Evolutionary conservation across 2,329 filamentous ascomycete genomes (phyloP).

Genomic region (Periconia sp.): DNA sequence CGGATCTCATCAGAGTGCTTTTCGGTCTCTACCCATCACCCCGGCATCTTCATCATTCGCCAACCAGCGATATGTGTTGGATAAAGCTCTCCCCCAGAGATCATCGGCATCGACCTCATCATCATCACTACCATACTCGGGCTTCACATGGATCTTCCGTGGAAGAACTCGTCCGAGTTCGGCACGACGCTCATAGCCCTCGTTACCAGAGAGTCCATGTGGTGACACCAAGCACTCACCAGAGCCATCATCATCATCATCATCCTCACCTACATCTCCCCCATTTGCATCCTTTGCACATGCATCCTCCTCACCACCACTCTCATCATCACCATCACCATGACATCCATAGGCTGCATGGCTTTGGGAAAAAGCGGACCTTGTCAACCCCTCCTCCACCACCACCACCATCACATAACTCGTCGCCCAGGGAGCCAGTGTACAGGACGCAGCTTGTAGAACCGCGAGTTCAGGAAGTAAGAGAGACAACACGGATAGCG

Average conservation of each 20-base stretch:
- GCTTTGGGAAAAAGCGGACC: conserved; percentile 20
- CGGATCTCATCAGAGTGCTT: conserved; percentile 10
- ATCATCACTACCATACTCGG: conserved; percentile 16
- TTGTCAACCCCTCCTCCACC: conserved; percentile 15
- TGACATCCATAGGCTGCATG: conserved; percentile 16
- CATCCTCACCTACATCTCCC: conserved; percentile 12
- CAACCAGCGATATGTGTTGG: conserved; percentile 30
- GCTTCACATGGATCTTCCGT: conserved; percentile 24
- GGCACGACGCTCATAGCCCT: conserved; percentile 8
- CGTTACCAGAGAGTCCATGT: conserved; percentile 27
- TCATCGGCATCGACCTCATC: conserved; percentile 17
- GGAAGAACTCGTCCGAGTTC: conserved; percentile 33
- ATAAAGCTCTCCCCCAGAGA: conserved; percentile 29
- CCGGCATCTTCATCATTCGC: neutral
- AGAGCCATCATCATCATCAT: conserved; percentile 14
- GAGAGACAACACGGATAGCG: conserved; percentile 28
- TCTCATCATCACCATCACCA: conserved; percentile 17
- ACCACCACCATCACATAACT: conserved; percentile 6
- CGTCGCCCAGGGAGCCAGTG: conserved; percentile 22
- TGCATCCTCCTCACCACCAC: conserved; percentile 24
- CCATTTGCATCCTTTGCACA: conserved; percentile 28
- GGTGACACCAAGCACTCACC: conserved; percentile 19
- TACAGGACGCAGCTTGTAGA: conserved; percentile 35
- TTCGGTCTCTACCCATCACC: neutral
- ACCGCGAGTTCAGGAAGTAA: conserved; percentile 16